These are phyloP conservation scores for Plasmodium knowlesi DNA, from an alignment of 169 alveolate species.

Conservation along the genomic window DNA sequence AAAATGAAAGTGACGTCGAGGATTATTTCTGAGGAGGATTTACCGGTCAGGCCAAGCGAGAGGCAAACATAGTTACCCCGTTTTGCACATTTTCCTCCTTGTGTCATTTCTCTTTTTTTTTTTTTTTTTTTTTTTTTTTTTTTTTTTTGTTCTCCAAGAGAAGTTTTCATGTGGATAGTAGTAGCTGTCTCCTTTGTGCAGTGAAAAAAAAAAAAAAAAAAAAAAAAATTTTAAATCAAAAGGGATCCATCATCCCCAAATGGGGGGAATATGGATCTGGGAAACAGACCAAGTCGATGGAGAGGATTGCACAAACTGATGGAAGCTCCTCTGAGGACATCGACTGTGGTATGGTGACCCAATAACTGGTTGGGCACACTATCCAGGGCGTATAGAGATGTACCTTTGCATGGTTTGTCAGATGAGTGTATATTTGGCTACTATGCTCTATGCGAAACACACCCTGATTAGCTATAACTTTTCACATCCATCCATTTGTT, in stretches of 20 bases:
- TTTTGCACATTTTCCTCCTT: neutral
- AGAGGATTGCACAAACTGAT: neutral
- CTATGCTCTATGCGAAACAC: neutral
- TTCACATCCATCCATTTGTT: neutral
- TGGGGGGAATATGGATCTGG: neutral
- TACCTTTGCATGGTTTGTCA: too few relatives aligned
- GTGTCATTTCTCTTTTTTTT: too few relatives aligned
- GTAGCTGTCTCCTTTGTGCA: neutral
- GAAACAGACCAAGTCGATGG: neutral
- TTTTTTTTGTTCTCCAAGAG: neutral
- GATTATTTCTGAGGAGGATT: conserved; percentile 32
- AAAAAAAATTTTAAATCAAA: too few relatives aligned
- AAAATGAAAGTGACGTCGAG: conserved; percentile 24
- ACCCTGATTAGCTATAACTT: neutral
- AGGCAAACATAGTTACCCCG: neutral
- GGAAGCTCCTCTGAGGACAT: neutral
- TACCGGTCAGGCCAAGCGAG: neutral
- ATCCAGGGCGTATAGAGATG: neutral
- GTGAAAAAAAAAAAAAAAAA: neutral
- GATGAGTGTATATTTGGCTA: neutral
- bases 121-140: too few relatives aligned
- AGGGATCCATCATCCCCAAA: neutral
- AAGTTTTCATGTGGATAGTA: neutral
- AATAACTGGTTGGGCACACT: neutral
- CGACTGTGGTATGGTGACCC: neutral